Percentiles rank a stretch among this genome's conserved stretches.
Conservation (phyloP, 768 basidiomycete genomes). For the Lanmaoa pseudosensibilis region DNA sequence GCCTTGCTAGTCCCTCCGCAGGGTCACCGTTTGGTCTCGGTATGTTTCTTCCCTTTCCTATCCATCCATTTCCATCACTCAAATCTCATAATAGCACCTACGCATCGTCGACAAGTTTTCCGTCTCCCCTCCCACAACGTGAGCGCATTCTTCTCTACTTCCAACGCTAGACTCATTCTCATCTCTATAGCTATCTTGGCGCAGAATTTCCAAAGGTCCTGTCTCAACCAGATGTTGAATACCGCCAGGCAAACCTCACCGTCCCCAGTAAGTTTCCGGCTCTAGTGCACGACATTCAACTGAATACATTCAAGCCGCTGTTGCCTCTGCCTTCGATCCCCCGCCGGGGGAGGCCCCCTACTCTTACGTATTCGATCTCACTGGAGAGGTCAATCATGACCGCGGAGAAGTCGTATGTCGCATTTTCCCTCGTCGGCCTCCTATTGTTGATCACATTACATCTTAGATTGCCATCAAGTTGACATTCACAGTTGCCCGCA, state of each 20-base stretch:
- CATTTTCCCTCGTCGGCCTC: background rate
- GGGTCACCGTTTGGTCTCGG: conserved; percentile 71
- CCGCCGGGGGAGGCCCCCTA: conserved; percentile 68
- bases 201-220: conserved; percentile 70
- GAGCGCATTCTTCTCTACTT: conserved; percentile 28
- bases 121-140: conserved; percentile 74
- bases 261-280: conserved; percentile 52
- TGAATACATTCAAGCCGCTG: conserved; percentile 49
- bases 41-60: conserved; percentile 38
- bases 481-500: conserved; percentile 66
- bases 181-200: conserved; percentile 65
- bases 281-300: conserved; percentile 5
- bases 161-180: conserved; percentile 8
- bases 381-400: conserved; percentile 76
- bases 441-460: conserved; percentile 4
- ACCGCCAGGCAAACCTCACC: conserved; percentile 79
- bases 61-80: conserved; percentile 7
- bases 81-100: conserved; percentile 46
- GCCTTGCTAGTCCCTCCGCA: conserved; percentile 63
- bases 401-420: conserved; percentile 67
- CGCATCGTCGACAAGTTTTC: conserved; percentile 77
- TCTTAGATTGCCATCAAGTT: conserved; percentile 73
- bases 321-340: conserved; percentile 69
- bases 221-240: conserved; percentile 70
- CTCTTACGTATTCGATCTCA: conserved; percentile 82